Evolutionary conservation across 2,329 filamentous ascomycete species (phyloP).

Genomic region (Teratosphaeria nubilosa): DNA sequence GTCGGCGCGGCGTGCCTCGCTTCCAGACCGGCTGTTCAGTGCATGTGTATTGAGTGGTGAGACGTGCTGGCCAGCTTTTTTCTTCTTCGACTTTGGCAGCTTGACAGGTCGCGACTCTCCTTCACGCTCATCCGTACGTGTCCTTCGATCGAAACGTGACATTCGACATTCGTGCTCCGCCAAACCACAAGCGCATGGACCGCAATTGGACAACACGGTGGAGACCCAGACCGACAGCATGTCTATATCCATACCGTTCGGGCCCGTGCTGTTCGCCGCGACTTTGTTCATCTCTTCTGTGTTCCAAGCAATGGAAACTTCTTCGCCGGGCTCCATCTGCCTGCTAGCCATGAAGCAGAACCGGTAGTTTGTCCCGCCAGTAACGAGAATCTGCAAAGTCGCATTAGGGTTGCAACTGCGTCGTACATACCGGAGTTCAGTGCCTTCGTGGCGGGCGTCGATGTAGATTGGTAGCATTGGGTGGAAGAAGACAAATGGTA

Average conservation of each 20-base stretch:
- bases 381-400: slow-evolving; percentile 75
- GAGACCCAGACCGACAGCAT: slow-evolving; percentile 53
- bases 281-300: slow-evolving; percentile 22
- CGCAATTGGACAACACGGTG: slow-evolving; percentile 64
- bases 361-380: slow-evolving; percentile 68
- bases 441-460: slow-evolving; percentile 81
- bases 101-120: slow-evolving; percentile 22
- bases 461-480: slow-evolving; percentile 83
- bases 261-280: slow-evolving; percentile 8
- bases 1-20: slow-evolving; percentile 42
- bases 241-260: slow-evolving; percentile 15
- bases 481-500: slow-evolving; percentile 56
- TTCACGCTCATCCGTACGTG: slow-evolving; percentile 1
- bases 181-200: slow-evolving; percentile 63
- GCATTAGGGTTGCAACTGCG: slow-evolving; percentile 88
- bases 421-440: slow-evolving; percentile 75
- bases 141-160: slow-evolving; percentile 25
- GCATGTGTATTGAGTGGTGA: slow-evolving; percentile 46
- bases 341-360: slow-evolving; percentile 86
- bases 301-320: slow-evolving; percentile 56
- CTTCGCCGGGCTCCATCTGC: slow-evolving; percentile 61
- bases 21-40: slow-evolving; percentile 50
- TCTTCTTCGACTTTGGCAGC: slow-evolving; percentile 35
- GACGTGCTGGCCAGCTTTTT: slow-evolving; percentile 35
- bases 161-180: slow-evolving; percentile 26